Evolutionary conservation across 306 rosid genomes (phyloP).

Genomic region (Prunus armeniaca): DNA sequence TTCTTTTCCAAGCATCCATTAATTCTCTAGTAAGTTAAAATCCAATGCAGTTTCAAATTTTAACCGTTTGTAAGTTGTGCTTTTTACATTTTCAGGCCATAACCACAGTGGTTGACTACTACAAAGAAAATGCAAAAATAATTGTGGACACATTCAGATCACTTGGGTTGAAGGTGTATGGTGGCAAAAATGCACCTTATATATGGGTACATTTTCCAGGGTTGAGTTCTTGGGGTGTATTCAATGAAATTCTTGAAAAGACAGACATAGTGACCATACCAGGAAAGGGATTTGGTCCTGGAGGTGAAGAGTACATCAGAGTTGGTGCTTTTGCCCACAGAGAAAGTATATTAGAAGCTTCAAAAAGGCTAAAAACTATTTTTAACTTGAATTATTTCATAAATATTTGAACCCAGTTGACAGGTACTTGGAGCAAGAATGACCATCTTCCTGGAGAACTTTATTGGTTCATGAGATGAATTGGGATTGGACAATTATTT

Average conservation of each 20-base stretch:
- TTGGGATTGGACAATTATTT: background rate
- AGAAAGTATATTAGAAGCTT: constrained; percentile 53
- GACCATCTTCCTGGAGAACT: background rate
- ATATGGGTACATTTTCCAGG: constrained; percentile 73
- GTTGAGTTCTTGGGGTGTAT: constrained; percentile 54
- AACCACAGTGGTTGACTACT: constrained; percentile 29
- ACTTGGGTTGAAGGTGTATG: constrained; percentile 52
- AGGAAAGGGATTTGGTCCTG: constrained; percentile 74
- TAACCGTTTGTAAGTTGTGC: background rate
- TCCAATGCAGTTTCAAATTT: background rate
- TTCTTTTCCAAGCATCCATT: background rate
- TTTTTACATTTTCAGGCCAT: constrained; percentile 42
- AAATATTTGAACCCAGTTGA: background rate
- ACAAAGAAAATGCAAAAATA: constrained; percentile 54
- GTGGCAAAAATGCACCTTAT: constrained; percentile 65
- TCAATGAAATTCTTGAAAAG: constrained; percentile 46
- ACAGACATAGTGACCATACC: constrained; percentile 66
- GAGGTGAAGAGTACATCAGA: constrained; percentile 53
- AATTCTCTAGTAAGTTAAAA: background rate
- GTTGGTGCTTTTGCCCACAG: constrained; percentile 57
- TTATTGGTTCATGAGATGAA: background rate
- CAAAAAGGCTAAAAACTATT: constrained; percentile 30
- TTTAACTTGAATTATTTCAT: background rate
- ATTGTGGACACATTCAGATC: constrained; percentile 44
- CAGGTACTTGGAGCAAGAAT: background rate